These are phyloP conservation scores for Hanseniaspora sp. DNA, from an alignment of 1,139 yeast genomes.

Conservation along the genomic window DNA sequence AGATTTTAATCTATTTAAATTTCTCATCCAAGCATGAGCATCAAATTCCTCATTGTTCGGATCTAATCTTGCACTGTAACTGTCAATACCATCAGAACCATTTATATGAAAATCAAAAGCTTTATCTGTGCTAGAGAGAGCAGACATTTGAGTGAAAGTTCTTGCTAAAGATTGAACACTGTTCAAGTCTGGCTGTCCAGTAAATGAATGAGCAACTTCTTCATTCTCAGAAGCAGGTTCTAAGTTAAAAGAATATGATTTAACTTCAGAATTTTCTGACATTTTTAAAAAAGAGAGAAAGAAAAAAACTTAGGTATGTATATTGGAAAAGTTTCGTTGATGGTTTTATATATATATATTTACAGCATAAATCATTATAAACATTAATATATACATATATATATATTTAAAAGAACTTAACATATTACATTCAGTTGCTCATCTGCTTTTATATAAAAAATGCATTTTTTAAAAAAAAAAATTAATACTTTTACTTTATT, in stretches of 20 bases:
- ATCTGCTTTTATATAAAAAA: no score
- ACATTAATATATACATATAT: no score
- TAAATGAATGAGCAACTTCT: background rate
- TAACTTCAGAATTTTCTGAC: constrained; percentile 13
- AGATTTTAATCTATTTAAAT: constrained; percentile 45
- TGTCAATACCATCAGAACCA: constrained; percentile 20
- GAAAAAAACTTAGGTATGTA: no score
- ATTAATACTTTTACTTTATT: no score
- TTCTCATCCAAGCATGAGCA: constrained; percentile 62
- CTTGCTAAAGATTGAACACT: constrained; percentile 11
- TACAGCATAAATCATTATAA: no score
- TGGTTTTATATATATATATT: no score
- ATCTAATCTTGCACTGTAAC: constrained; percentile 39
- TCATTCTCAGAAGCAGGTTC: background rate
- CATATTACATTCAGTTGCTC: no score
- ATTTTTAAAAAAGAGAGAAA: background rate
- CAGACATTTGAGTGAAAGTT: constrained; percentile 8
- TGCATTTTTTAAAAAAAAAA: no score
- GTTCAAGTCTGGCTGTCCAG: constrained; percentile 5
- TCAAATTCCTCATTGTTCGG: constrained; percentile 48
- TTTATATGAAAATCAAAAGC: background rate
- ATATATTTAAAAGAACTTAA: no score
- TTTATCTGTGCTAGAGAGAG: background rate
- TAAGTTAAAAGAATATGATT: background rate
- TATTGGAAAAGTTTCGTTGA: no score